Percentiles rank a stretch among this genome's conserved stretches.
Evolutionary conservation across 352 stramenopile species (phyloP).

Genomic region (Paralagenidium karlingii): DNA sequence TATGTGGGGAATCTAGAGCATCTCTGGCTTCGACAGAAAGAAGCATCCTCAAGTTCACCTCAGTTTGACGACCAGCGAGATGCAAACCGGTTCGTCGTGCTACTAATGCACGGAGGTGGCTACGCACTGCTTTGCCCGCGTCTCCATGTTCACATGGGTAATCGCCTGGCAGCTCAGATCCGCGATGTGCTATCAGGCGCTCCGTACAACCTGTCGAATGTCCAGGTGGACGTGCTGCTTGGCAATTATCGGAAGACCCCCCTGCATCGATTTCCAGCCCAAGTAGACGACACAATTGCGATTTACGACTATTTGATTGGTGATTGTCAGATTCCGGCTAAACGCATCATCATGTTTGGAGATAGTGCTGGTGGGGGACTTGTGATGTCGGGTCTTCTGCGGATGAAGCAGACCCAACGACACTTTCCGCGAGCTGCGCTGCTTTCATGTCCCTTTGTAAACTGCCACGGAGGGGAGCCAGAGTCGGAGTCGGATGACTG

Average conservation of each 20-base stretch:
- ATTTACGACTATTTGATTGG: constrained; percentile 29
- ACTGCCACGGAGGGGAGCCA: constrained; percentile 11
- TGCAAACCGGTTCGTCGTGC: constrained; percentile 20
- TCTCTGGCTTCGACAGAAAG: constrained; percentile 19
- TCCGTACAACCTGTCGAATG: too few species aligned
- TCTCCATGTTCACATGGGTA: constrained; percentile 27
- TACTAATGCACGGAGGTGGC: constrained; percentile 39
- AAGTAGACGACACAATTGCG: constrained; percentile 17
- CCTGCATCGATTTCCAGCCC: constrained; percentile 25
- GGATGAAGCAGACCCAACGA: constrained; percentile 9
- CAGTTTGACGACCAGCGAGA: not conserved
- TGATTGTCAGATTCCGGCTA: constrained; percentile 14
- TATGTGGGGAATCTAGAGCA: constrained; percentile 20
- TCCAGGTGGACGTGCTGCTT: constrained; percentile 24
- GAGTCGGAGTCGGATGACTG: constrained; percentile 15
- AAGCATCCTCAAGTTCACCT: not conserved
- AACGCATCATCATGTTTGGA: constrained; percentile 22
- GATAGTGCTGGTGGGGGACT: constrained; percentile 29
- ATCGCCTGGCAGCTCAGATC: too few species aligned
- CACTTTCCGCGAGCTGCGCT: constrained; percentile 18
- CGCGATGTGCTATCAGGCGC: too few species aligned
- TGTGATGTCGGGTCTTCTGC: constrained; percentile 23
- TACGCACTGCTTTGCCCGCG: constrained; percentile 23
- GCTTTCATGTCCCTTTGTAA: constrained; percentile 16
- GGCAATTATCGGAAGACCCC: constrained; percentile 37